phyloP scores from a whole-genome alignment of 2,329 filamentous ascomycete genomes.

The Penicillium sp. region DNA sequence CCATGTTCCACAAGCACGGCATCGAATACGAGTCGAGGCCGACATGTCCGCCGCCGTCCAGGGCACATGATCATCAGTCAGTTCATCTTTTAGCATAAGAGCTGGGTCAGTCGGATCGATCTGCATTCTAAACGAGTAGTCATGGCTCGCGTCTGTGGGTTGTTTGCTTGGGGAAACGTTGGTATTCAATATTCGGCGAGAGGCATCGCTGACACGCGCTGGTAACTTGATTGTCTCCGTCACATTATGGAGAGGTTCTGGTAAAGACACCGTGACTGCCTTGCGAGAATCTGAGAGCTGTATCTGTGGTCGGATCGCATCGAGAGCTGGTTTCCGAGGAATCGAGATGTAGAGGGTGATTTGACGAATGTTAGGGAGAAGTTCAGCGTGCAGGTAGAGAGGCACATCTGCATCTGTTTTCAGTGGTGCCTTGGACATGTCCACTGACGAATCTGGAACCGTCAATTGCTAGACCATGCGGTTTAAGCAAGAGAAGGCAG shows the following conservation, averaged over 20 bases:
- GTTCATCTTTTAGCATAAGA: constrained; percentile 19
- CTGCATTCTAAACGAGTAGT: constrained; percentile 56
- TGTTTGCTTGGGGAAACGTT: not conserved
- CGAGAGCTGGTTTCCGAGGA: constrained; percentile 14
- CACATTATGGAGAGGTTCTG: constrained; percentile 22
- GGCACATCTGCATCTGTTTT: constrained; percentile 6
- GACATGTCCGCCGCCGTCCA: constrained; percentile 43
- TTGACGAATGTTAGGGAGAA: constrained; percentile 61
- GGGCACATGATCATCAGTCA: constrained; percentile 35
- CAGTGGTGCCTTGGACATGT: constrained; percentile 1
- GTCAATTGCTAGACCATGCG: not conserved
- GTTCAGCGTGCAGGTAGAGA: constrained; percentile 57
- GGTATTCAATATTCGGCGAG: constrained; percentile 23
- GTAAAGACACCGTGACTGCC: constrained; percentile 38
- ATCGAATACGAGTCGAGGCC: constrained; percentile 34
- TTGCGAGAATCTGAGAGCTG: constrained; percentile 38
- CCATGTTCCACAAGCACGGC: constrained; percentile 36
- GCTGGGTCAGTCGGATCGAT: constrained; percentile 43
- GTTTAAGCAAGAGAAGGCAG: not conserved
- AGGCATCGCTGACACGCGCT: constrained; percentile 31
- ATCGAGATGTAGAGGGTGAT: constrained; percentile 58
- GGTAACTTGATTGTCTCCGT: constrained; percentile 51
- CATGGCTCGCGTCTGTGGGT: constrained; percentile 31
- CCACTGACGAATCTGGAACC: not conserved
- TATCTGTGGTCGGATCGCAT: constrained; percentile 19